These are phyloP conservation scores for Termitomyces sp. DNA, from an alignment of 768 basidiomycete genomes.

Conservation along the genomic window DNA sequence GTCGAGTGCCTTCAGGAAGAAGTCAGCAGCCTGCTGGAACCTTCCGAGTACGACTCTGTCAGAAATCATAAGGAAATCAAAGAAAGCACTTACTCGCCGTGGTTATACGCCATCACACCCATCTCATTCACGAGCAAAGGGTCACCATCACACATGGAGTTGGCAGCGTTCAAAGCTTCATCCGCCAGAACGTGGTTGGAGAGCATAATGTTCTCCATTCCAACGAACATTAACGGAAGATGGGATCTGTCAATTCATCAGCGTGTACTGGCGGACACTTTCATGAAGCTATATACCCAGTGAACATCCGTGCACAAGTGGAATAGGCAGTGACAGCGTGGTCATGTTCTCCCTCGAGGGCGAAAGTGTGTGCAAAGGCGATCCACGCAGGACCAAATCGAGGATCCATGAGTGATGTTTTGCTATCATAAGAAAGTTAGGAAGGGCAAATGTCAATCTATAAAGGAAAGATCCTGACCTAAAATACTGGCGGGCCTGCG, in stretches of 20 bases:
- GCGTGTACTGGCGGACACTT: background rate
- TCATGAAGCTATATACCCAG: slow-evolving; percentile 58
- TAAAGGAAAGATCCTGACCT: slow-evolving; percentile 46
- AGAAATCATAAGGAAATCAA: background rate
- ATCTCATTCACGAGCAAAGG: slow-evolving; percentile 90
- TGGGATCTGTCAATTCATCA: slow-evolving; percentile 66
- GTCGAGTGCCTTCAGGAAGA: slow-evolving; percentile 76
- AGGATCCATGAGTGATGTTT: slow-evolving; percentile 95
- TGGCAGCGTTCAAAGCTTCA: slow-evolving; percentile 83
- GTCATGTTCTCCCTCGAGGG: slow-evolving; percentile 96
- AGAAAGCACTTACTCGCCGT: slow-evolving; percentile 59
- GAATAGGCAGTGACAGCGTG: slow-evolving; percentile 98
- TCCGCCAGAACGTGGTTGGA: slow-evolving; percentile 79
- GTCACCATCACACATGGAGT: slow-evolving; percentile 80
- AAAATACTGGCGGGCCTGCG: slow-evolving; percentile 91
- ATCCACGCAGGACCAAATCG: slow-evolving; percentile 97
- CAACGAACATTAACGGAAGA: slow-evolving; percentile 90
- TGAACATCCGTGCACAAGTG: slow-evolving; percentile 92
- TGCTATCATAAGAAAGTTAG: slow-evolving; percentile 43
- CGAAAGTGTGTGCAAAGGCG: slow-evolving; percentile 96
- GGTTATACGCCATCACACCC: slow-evolving; percentile 90
- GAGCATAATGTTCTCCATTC: slow-evolving; percentile 96
- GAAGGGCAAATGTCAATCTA: background rate
- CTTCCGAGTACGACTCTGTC: slow-evolving; percentile 34
- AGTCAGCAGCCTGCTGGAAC: slow-evolving; percentile 62